A percentile compares a stretch with the other conserved stretches of the same genome.
These are phyloP conservation scores for Diversispora eburnea DNA, from an alignment of 192 early-diverging fungal species.

Conservation along the genomic window DNA sequence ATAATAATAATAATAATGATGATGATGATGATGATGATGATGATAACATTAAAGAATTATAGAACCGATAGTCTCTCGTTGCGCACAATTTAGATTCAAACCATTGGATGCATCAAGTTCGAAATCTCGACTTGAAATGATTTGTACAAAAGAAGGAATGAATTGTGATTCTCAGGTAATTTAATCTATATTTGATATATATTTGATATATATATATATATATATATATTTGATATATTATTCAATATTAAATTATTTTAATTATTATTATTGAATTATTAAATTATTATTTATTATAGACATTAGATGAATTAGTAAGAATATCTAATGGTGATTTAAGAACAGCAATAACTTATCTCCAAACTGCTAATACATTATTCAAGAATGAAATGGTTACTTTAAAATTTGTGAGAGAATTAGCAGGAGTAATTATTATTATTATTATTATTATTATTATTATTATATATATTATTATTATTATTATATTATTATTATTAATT, in stretches of 20 bases:
- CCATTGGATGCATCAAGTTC: constrained; percentile 65
- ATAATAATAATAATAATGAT: not conserved
- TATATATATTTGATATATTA: not conserved
- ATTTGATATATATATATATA: not conserved
- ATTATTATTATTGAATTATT: too few relatives aligned
- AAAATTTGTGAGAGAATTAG: constrained; percentile 69
- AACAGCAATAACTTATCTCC: constrained; percentile 87
- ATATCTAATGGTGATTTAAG: constrained; percentile 87
- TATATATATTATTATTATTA: not conserved
- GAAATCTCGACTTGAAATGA: constrained; percentile 57
- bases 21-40: too few relatives aligned
- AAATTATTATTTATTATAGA: constrained; percentile 31
- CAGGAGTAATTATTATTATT: constrained; percentile 56
- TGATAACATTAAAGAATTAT: constrained; percentile 75
- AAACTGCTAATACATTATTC: constrained; percentile 68
- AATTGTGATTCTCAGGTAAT: constrained; percentile 49
- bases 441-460: constrained; percentile 7
- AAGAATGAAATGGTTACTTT: constrained; percentile 46
- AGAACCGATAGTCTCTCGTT: constrained; percentile 88
- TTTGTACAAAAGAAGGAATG: constrained; percentile 66
- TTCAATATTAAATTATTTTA: not conserved
- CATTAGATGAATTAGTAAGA: constrained; percentile 62
- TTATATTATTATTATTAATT: not conserved
- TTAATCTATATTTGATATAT: not conserved
- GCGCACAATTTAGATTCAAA: constrained; percentile 94